Conservation (phyloP, 805 yeast genomes). For the Kregervanrija fluxuum region DNA sequence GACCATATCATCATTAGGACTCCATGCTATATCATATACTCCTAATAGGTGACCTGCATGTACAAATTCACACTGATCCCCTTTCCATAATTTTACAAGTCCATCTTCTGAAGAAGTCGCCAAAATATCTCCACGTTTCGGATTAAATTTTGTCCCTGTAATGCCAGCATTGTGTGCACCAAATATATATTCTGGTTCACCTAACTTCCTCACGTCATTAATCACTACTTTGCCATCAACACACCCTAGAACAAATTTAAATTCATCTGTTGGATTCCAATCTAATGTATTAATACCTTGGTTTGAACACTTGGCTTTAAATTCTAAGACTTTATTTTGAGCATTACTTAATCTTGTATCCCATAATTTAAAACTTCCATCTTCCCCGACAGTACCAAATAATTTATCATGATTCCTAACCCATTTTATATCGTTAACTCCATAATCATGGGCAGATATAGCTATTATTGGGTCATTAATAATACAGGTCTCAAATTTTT, state of each 20-base stretch:
- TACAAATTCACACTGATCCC: constrained; percentile 39
- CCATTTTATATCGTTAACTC: constrained; percentile 73
- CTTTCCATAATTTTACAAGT: constrained; percentile 56
- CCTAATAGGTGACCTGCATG: constrained; percentile 90
- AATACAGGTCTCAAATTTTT: constrained; percentile 7
- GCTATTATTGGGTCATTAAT: constrained; percentile 12
- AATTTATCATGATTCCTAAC: constrained; percentile 51
- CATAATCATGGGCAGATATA: constrained; percentile 32
- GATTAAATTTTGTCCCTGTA: constrained; percentile 71
- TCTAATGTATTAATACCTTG: constrained; percentile 44
- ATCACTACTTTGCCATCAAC: constrained; percentile 45
- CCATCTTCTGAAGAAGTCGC: constrained; percentile 66
- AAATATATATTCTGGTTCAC: constrained; percentile 24
- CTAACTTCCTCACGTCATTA: constrained; percentile 57
- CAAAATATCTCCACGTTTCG: constrained; percentile 41
- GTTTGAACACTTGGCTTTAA: background rate
- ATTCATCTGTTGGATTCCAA: constrained; percentile 49
- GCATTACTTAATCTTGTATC: constrained; percentile 40
- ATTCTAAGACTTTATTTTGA: constrained; percentile 12
- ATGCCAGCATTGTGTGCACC: constrained; percentile 45
- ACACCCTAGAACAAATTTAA: constrained; percentile 63
- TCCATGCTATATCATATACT: constrained; percentile 81
- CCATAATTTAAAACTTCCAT: constrained; percentile 38
- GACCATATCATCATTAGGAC: constrained; percentile 60
- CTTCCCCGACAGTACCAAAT: constrained; percentile 65